Percentiles rank a stretch among this genome's conserved stretches.
These are phyloP conservation scores for Cryomyces minteri DNA, from an alignment of 495 filamentous ascomycete genomes.

Conservation along the genomic window DNA sequence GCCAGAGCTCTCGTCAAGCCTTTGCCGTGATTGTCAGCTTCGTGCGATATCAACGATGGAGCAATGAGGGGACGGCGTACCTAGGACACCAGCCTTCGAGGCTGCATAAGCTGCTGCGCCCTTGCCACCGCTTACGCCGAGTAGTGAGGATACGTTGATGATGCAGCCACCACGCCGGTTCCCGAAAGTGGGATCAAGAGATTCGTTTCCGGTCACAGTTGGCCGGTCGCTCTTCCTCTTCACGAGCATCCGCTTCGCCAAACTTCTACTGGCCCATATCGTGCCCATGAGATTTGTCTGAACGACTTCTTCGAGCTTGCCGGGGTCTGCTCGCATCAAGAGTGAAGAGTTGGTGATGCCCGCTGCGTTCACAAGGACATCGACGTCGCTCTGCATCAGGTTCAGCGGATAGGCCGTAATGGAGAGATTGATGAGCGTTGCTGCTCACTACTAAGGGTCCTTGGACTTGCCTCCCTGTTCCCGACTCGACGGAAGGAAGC, in stretches of 20 bases:
- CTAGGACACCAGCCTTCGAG: slow-evolving; percentile 61
- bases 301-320: slow-evolving; percentile 30
- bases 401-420: too few species aligned
- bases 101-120: slow-evolving; percentile 62
- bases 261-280: slow-evolving; percentile 40
- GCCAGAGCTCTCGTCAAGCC: slow-evolving; percentile 53
- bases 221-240: slow-evolving; percentile 9
- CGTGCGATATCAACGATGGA: neutral
- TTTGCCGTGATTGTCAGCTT: slow-evolving; percentile 2
- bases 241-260: slow-evolving; percentile 32
- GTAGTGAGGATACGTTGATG: slow-evolving; percentile 61
- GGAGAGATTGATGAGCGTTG: too few species aligned
- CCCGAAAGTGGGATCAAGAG: neutral
- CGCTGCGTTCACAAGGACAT: slow-evolving; percentile 55
- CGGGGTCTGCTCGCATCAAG: slow-evolving; percentile 26
- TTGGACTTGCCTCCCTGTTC: too few species aligned
- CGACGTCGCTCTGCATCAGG: neutral
- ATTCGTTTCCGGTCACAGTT: neutral
- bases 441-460: too few species aligned
- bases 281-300: slow-evolving; percentile 54
- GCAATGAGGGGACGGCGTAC: slow-evolving; percentile 14
- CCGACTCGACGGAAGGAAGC: too few species aligned
- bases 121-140: slow-evolving; percentile 40
- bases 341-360: slow-evolving; percentile 44
- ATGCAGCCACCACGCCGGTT: slow-evolving; percentile 33